Conservation (phyloP, 768 basidiomycete species). For the Rhizopogon roseolus region DNA sequence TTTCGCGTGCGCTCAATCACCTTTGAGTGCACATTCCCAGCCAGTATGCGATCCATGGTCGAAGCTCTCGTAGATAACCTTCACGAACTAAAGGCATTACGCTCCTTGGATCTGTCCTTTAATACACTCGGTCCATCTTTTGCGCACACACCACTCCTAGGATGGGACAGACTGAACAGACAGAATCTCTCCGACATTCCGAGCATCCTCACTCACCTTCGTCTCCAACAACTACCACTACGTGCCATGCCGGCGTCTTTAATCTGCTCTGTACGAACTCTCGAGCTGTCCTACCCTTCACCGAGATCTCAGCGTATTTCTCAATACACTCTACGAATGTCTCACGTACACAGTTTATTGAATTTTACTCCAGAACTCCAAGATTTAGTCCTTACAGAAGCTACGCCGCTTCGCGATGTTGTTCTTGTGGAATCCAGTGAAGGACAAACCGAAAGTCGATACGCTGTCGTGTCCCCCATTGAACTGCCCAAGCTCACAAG, state of each 20-base stretch:
- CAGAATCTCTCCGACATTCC: neutral
- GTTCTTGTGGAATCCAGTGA: conserved; percentile 9
- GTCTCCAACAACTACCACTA: conserved; percentile 38
- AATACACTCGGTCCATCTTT: conserved; percentile 20
- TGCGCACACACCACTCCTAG: conserved; percentile 20
- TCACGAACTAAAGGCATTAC: conserved; percentile 15
- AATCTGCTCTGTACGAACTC: conserved; percentile 32
- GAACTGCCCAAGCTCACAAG: conserved; percentile 34
- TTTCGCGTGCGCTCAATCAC: conserved; percentile 29
- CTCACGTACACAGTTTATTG: conserved; percentile 33
- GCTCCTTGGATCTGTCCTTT: conserved; percentile 25
- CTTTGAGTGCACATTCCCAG: conserved; percentile 25
- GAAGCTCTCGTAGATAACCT: conserved; percentile 11
- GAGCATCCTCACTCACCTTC: conserved; percentile 27
- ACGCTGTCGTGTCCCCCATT: conserved; percentile 18
- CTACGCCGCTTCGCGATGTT: conserved; percentile 36
- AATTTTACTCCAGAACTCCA: conserved; percentile 34
- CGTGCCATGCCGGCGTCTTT: conserved; percentile 32
- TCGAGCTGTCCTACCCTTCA: conserved; percentile 39
- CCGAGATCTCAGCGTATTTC: conserved; percentile 21
- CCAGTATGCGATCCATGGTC: conserved; percentile 25
- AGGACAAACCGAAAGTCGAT: conserved; percentile 6
- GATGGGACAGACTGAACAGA: conserved; percentile 12
- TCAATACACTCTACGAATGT: conserved; percentile 34
- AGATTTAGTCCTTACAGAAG: conserved; percentile 38